These are phyloP conservation scores for Trichosporon sp. DNA, from an alignment of 1,284 basidiomycete species.

Conservation along the genomic window DNA sequence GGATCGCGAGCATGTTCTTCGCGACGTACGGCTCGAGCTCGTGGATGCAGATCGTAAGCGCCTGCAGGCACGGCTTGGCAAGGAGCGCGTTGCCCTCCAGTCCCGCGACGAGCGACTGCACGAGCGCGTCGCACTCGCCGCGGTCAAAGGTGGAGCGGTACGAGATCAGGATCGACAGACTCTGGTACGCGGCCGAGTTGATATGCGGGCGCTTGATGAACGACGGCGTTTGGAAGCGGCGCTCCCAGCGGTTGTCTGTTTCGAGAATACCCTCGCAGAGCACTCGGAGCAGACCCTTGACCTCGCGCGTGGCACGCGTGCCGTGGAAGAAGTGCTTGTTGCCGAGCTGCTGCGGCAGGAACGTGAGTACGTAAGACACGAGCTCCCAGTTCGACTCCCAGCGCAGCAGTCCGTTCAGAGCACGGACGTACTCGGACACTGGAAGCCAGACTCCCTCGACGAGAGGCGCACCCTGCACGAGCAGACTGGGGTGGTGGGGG, in stretches of 20 bases:
- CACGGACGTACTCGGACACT: constrained; percentile 70
- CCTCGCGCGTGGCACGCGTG: constrained; percentile 63
- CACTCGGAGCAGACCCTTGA: constrained; percentile 63
- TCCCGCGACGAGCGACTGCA: constrained; percentile 79
- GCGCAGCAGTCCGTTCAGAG: constrained; percentile 66
- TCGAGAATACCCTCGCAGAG: constrained; percentile 57
- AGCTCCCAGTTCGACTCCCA: constrained; percentile 88
- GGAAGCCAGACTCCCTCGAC: constrained; percentile 61
- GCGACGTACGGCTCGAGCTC: constrained; percentile 82
- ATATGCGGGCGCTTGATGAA: constrained; percentile 70
- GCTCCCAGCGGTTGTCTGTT: constrained; percentile 34
- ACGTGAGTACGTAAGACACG: constrained; percentile 84
- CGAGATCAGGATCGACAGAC: constrained; percentile 80
- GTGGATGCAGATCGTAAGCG: constrained; percentile 80
- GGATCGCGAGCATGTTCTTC: constrained; percentile 71
- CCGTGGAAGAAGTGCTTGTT: constrained; percentile 98
- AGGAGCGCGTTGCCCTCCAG: constrained; percentile 68
- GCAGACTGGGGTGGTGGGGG: constrained; percentile 50
- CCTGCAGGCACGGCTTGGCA: constrained; percentile 88
- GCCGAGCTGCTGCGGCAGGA: constrained; percentile 82
- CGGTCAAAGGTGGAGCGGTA: constrained; percentile 71
- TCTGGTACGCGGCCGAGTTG: constrained; percentile 81
- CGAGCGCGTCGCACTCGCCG: constrained; percentile 60
- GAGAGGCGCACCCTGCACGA: constrained; percentile 53
- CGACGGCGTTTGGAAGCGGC: constrained; percentile 49